These are phyloP conservation scores for Calonectria fujianensis DNA, from an alignment of 2,329 filamentous ascomycete genomes.

Conservation along the genomic window DNA sequence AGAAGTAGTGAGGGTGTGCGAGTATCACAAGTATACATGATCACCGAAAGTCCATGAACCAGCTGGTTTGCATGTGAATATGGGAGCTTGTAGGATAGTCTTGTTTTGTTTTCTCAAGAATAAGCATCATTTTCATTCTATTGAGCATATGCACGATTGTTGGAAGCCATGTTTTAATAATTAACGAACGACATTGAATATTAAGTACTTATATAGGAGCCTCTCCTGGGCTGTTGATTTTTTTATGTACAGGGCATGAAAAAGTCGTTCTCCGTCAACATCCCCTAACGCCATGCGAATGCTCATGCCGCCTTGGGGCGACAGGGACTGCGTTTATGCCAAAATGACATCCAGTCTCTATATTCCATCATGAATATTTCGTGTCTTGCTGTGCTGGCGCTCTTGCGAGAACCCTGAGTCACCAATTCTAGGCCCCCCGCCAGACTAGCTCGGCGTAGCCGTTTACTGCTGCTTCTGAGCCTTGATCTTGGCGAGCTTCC, in stretches of 20 bases:
- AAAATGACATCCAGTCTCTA: constrained; percentile 48
- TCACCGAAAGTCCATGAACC: neutral
- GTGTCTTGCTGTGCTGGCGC: constrained; percentile 39
- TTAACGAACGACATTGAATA: constrained; percentile 58
- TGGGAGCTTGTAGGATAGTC: neutral
- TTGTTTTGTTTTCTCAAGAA: neutral
- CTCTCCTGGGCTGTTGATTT: constrained; percentile 51
- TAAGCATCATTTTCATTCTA: neutral
- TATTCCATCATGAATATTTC: constrained; percentile 52
- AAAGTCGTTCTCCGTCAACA: constrained; percentile 55
- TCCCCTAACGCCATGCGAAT: constrained; percentile 58
- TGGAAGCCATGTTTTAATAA: constrained; percentile 19
- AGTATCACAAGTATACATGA: neutral
- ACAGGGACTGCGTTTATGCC: constrained; percentile 46
- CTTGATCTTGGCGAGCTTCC: constrained; percentile 79
- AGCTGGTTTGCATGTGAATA: neutral
- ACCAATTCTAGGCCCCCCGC: constrained; percentile 50
- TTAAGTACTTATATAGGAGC: constrained; percentile 58
- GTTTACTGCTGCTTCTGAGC: constrained; percentile 80
- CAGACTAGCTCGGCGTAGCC: constrained; percentile 34
- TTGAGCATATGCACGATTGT: neutral
- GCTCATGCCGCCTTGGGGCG: constrained; percentile 48
- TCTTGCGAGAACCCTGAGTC: constrained; percentile 46
- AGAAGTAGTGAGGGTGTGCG: constrained; percentile 46
- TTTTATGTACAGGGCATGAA: constrained; percentile 56